phyloP scores from a whole-genome alignment of 2,329 filamentous ascomycete genomes.

The Pseudogymnoascus sp. region DNA sequence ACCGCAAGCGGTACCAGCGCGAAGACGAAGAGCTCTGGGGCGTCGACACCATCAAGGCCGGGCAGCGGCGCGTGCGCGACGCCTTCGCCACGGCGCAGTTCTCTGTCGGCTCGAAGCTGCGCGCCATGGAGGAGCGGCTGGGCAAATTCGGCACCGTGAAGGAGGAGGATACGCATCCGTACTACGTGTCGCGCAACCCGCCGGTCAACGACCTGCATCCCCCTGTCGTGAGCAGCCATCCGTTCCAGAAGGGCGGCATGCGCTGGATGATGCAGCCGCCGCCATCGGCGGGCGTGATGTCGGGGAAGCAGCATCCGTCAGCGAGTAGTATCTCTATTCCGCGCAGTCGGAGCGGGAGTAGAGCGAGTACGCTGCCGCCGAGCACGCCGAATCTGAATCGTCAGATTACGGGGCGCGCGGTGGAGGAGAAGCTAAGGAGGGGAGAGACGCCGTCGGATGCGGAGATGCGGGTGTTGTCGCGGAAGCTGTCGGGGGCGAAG shows the following conservation, averaged over 20 bases:
- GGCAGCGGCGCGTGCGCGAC: constrained; percentile 40
- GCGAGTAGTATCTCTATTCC: constrained; percentile 50
- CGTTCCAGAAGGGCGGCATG: constrained; percentile 59
- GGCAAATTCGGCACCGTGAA: constrained; percentile 25
- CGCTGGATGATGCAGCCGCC: constrained; percentile 91
- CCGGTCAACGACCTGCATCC: constrained; percentile 82
- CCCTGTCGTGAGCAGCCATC: constrained; percentile 70
- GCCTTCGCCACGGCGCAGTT: constrained; percentile 24
- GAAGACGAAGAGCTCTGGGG: constrained; percentile 88
- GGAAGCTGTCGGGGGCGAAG: background rate
- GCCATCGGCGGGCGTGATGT: constrained; percentile 84
- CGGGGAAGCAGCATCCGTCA: constrained; percentile 66
- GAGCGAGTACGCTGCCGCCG: constrained; percentile 16
- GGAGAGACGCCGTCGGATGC: constrained; percentile 21
- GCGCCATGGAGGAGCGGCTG: constrained; percentile 43
- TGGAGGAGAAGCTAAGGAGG: constrained; percentile 24
- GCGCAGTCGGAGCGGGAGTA: constrained; percentile 29
- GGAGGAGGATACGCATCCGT: constrained; percentile 28
- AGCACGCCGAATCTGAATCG: constrained; percentile 17
- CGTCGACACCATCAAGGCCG: constrained; percentile 30
- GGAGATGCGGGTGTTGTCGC: constrained; percentile 13
- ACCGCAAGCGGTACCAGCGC: constrained; percentile 69
- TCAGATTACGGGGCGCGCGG: constrained; percentile 22
- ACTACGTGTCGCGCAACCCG: constrained; percentile 41
- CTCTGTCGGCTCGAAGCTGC: constrained; percentile 45